Percentiles rank a stretch among this genome's conserved stretches.
These are phyloP conservation scores for Phycomyces blakesleeanus DNA, from an alignment of 192 early-diverging fungal genomes.

Conservation along the genomic window DNA sequence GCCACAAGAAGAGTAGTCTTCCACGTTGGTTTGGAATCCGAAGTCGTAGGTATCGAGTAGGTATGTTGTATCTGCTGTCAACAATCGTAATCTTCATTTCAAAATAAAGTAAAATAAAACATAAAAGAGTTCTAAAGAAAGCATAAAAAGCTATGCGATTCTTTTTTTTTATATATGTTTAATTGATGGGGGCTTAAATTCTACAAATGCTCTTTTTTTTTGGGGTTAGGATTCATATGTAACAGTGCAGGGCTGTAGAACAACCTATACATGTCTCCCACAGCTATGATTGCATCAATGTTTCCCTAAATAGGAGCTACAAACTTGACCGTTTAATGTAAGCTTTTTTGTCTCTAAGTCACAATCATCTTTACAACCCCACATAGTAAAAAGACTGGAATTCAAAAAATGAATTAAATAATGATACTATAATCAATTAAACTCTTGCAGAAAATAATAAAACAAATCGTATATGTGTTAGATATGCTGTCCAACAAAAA, in stretches of 20 bases:
- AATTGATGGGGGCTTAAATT: neutral
- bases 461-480: too few relatives aligned
- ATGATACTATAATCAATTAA: too few relatives aligned
- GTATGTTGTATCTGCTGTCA: neutral
- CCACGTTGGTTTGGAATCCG: neutral
- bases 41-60: neutral
- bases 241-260: neutral
- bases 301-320: neutral
- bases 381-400: too few relatives aligned
- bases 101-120: neutral
- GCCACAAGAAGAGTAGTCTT: neutral
- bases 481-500: too few relatives aligned
- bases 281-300: neutral
- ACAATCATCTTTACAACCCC: neutral
- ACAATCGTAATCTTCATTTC: neutral
- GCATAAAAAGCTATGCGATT: too few relatives aligned
- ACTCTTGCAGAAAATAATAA: too few relatives aligned
- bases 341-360: neutral
- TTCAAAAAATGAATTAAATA: too few relatives aligned
- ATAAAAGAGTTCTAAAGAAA: too few relatives aligned
- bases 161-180: neutral
- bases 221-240: neutral
- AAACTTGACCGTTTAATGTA: neutral
- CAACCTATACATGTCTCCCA: neutral
- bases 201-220: neutral